A percentile compares a stretch with the other conserved stretches of the same genome.
Conservation (phyloP, 164 flowering plant genomes). For the Warburgia ugandensis region DNA sequence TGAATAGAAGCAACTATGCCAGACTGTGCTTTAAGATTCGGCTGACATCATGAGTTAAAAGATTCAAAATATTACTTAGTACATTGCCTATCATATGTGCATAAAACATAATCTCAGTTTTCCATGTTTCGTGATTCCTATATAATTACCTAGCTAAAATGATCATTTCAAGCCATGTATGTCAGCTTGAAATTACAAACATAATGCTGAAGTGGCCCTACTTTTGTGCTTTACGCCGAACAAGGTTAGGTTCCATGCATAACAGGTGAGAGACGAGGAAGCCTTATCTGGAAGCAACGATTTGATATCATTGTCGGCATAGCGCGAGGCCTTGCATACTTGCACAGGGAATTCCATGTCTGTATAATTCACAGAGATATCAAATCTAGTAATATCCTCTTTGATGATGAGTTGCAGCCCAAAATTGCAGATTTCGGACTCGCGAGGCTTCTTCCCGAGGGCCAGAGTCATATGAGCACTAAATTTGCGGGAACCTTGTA, state of each 20-base stretch:
- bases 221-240: not conserved
- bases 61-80: not conserved
- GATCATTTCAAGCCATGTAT: not conserved
- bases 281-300: conserved; percentile 44
- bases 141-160: not conserved
- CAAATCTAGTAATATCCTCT: conserved; percentile 46
- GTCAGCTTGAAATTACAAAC: not conserved
- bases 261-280: conserved; percentile 36
- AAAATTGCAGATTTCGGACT: conserved; percentile 63
- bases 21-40: not conserved
- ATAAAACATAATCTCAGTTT: not conserved
- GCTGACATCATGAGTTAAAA: not conserved
- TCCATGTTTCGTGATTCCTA: not conserved
- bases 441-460: conserved; percentile 55
- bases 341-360: conserved; percentile 54
- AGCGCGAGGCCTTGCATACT: conserved; percentile 55
- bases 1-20: no score
- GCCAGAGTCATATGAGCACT: conserved; percentile 48
- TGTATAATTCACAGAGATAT: conserved; percentile 57
- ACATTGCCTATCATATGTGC: not conserved
- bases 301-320: conserved; percentile 40
- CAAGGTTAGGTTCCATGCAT: not conserved
- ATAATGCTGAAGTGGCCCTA: no score
- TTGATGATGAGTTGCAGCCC: conserved; percentile 46
- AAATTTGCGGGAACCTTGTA: conserved; percentile 65